Base-by-base conservation (phyloP, 2,329 filamentous ascomycete species). In the Apiospora malaysiana region DNA sequence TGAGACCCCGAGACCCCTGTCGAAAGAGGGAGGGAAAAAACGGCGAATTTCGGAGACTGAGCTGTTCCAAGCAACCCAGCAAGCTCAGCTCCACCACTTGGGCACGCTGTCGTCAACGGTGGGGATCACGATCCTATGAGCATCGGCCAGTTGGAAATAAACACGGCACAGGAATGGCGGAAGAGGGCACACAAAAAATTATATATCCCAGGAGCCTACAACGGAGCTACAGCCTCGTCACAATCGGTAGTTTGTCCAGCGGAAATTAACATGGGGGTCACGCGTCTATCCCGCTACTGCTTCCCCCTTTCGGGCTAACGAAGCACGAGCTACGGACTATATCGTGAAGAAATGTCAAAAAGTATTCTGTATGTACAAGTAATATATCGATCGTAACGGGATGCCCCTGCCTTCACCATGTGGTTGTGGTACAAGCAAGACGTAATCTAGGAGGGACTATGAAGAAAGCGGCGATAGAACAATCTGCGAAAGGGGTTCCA, bases 71-170 rank as follows among this genome's bases (percentile, higher is more conserved):
- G 43, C 43, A 47, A 45, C 56, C 56, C 56, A 63, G 66, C 42
- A 27, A 23, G 27, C 43, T 23, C 56, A n/a, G 51, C 56, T 63
- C 56, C 56, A 63, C 32, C 40, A 21, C 56, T 37, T 32, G 49
- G 56, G 56, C 18, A 63, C 56, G 56, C 56, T 63, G 56, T 63
- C 56, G 56, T 63, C 56, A 63, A 63, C 56, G 27, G 56, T 40
- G 32, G 56, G 65, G 66, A 47, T 68, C 66, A 40, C 43, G 66
- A 68, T 68, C 66, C 66, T 68, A 68, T 47, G 66, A 27, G 66
- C 18, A 21, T 14, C 66, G 25, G 66, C 66, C 18, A 46, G 42
- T 68, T 68, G 42, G 43, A 45, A 68, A 68, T 37, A 63, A 63
- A 40, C 56, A 63, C 56, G 56, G 27, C 27, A 63, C 25, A 63